These are phyloP conservation scores for Colletotrichum sp. DNA, from an alignment of 2,329 filamentous ascomycete genomes.

Conservation along the genomic window DNA sequence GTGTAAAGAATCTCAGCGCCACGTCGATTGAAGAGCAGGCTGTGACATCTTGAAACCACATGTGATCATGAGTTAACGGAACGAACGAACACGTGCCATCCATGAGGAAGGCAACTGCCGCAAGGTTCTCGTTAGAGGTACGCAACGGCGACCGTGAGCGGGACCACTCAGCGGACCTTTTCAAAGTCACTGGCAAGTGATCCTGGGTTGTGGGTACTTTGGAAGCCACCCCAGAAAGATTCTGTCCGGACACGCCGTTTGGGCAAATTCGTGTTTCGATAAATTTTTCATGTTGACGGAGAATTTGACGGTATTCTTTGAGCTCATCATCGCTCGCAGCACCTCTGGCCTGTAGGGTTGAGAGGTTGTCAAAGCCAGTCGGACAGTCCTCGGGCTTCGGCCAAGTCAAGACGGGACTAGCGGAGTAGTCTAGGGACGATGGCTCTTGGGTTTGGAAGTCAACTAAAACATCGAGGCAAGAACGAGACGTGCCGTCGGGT, in stretches of 20 bases:
- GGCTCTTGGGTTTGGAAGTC: background rate
- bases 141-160: background rate
- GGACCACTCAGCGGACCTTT: background rate
- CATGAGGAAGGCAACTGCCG: background rate
- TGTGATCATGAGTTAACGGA: background rate
- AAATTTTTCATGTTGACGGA: background rate
- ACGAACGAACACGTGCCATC: background rate
- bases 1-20: background rate
- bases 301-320: background rate
- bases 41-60: background rate
- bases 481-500: background rate
- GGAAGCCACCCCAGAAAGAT: background rate
- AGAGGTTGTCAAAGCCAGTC: background rate
- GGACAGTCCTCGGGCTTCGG: background rate
- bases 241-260: background rate
- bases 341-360: background rate
- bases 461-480: background rate
- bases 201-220: background rate
- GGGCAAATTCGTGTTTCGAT: background rate
- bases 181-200: background rate
- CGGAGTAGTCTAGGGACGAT: background rate
- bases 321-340: background rate
- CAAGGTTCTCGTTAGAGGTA: background rate
- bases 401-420: background rate
- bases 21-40: background rate